Conservation (phyloP, 352 stramenopile species). For the Hyaloperonospora brassicae region DNA sequence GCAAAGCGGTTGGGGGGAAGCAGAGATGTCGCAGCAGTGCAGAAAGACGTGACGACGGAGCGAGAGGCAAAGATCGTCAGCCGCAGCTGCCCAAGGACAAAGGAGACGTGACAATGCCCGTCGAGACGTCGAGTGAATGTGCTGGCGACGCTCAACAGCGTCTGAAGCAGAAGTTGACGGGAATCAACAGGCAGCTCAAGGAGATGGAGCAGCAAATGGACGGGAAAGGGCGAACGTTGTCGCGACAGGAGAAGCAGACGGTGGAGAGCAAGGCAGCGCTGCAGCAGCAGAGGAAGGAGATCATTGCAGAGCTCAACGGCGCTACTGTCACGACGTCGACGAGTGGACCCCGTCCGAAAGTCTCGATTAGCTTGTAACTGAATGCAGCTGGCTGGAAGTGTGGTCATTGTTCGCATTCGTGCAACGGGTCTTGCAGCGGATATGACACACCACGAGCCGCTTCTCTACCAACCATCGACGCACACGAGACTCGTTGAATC, state of each 20-base stretch:
- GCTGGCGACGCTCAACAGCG: conserved; percentile 14
- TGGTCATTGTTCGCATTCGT: too few relatives aligned
- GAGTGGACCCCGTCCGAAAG: conserved; percentile 15
- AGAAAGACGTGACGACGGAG: conserved; percentile 1
- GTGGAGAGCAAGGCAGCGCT: conserved; percentile 22
- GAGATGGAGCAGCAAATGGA: conserved; percentile 25
- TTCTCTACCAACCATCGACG: too few relatives aligned
- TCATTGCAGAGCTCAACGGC: conserved; percentile 42
- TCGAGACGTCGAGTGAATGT: neutral
- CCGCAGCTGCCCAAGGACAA: neutral
- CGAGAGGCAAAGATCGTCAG: neutral
- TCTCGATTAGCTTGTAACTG: conserved; percentile 23
- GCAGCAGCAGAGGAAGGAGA: conserved; percentile 27
- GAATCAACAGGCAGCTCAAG: conserved; percentile 44
- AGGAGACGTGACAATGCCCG: neutral
- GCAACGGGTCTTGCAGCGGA: too few relatives aligned
- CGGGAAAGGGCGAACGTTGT: conserved; percentile 11
- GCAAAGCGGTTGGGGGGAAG: conserved; percentile 2
- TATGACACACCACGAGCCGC: too few relatives aligned
- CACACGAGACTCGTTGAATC: neutral
- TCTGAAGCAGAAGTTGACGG: conserved; percentile 44
- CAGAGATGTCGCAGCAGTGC: conserved; percentile 1
- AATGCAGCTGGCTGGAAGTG: neutral
- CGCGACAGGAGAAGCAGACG: conserved; percentile 30
- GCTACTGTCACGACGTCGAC: conserved; percentile 22